Evolutionary conservation across 176 grass and related monocot species (phyloP).

Genomic region (Typha latifolia): DNA sequence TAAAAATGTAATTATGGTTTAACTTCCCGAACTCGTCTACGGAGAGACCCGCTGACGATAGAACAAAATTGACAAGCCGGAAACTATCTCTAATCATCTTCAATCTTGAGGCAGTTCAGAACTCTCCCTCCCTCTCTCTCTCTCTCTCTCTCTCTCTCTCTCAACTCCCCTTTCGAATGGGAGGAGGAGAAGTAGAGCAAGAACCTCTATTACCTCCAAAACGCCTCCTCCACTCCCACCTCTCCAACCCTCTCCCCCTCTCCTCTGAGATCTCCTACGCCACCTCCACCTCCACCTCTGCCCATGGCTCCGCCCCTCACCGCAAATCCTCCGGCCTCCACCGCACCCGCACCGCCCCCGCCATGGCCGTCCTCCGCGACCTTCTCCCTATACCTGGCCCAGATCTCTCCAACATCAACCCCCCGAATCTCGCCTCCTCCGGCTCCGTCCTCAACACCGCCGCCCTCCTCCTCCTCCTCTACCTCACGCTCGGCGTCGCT

Average conservation of each 20-base stretch:
- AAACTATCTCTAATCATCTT: neutral
- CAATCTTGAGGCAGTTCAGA: neutral
- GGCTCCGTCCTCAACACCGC: slow-evolving; percentile 37
- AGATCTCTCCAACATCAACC: too few relatives aligned
- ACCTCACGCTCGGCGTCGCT: slow-evolving; percentile 35
- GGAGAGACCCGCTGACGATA: too few relatives aligned
- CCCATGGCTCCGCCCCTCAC: neutral
- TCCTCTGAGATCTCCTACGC: neutral
- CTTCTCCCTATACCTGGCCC: neutral
- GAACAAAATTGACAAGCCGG: too few relatives aligned
- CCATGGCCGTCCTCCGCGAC: neutral
- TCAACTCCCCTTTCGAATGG: neutral
- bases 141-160: neutral
- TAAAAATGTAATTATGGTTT: too few relatives aligned
- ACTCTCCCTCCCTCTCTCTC: neutral
- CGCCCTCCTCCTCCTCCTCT: slow-evolving; percentile 33
- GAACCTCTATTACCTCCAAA: neutral
- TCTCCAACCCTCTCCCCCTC: neutral
- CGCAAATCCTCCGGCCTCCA: neutral
- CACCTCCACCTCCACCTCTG: neutral
- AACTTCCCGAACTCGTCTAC: too few relatives aligned
- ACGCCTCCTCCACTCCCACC: neutral
- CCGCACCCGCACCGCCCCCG: neutral
- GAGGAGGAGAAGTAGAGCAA: neutral
- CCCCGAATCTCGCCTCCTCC: neutral